Conservation (phyloP, 1,284 basidiomycete species). For the Rhizoctonia solani region DNA sequence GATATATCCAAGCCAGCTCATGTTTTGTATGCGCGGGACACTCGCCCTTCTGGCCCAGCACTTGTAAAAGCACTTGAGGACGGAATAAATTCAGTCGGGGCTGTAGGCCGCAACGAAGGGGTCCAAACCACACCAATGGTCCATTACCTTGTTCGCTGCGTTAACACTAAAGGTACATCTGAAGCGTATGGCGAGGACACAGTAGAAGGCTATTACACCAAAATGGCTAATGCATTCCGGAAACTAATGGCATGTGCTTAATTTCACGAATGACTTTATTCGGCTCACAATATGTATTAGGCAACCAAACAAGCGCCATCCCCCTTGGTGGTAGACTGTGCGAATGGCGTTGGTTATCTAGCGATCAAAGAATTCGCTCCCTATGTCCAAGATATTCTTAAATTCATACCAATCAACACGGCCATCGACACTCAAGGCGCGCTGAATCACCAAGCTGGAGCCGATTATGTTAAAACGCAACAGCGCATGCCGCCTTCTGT, state of each 20-base stretch:
- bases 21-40: slow-evolving; percentile 92
- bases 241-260: slow-evolving; percentile 73
- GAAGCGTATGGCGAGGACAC: slow-evolving; percentile 84
- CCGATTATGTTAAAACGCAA: slow-evolving; percentile 95
- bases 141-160: slow-evolving; percentile 91
- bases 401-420: slow-evolving; percentile 69
- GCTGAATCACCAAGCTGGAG: slow-evolving; percentile 89
- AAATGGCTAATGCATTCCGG: slow-evolving; percentile 85
- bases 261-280: not conserved
- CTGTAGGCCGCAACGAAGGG: slow-evolving; percentile 70
- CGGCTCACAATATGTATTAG: slow-evolving; percentile 45
- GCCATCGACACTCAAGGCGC: slow-evolving; percentile 67
- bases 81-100: slow-evolving; percentile 75
- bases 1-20: slow-evolving; percentile 77
- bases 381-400: slow-evolving; percentile 60
- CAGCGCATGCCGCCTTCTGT: slow-evolving; percentile 83
- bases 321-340: slow-evolving; percentile 88
- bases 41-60: slow-evolving; percentile 83
- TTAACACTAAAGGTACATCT: slow-evolving; percentile 80
- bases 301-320: slow-evolving; percentile 61
- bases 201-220: slow-evolving; percentile 84
- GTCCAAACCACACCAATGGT: slow-evolving; percentile 94
- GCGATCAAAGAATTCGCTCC: slow-evolving; percentile 64
- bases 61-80: slow-evolving; percentile 85
- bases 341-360: slow-evolving; percentile 92